phyloP scores from a whole-genome alignment of 1,284 basidiomycete genomes.

The Pulveroboletus sp. region DNA sequence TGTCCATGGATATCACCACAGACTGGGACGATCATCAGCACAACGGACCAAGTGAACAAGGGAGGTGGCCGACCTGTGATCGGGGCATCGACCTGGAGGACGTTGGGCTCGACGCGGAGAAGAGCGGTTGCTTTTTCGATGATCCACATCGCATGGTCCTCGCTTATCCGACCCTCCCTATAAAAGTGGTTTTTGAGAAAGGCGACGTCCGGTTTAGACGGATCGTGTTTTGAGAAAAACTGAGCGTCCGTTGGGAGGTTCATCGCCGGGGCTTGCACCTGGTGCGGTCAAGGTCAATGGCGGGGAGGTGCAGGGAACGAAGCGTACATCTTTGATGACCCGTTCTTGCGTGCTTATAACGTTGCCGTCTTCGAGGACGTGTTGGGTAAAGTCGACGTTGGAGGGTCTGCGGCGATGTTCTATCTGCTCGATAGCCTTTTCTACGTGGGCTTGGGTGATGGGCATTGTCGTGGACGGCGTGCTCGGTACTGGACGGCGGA shows the following conservation, averaged over 20 bases:
- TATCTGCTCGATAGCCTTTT: conserved; percentile 76
- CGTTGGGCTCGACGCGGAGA: conserved; percentile 77
- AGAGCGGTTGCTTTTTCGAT: conserved; percentile 79
- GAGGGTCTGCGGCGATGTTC: conserved; percentile 62
- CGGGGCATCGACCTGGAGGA: conserved; percentile 90
- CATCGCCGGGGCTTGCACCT: conserved; percentile 97
- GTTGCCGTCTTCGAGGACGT: conserved; percentile 86
- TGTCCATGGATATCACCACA: conserved; percentile 81
- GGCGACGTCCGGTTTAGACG: conserved; percentile 89
- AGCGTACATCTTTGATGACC: conserved; percentile 77
- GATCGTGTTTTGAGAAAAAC: conserved; percentile 86
- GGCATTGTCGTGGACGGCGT: conserved; percentile 36
- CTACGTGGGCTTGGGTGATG: conserved; percentile 55
- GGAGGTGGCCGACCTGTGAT: conserved; percentile 70
- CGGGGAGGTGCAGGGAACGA: conserved; percentile 4
- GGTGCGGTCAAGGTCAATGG: conserved; percentile 11
- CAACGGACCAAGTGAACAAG: neutral
- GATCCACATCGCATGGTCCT: conserved; percentile 90
- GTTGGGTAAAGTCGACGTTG: conserved; percentile 86
- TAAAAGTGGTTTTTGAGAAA: conserved; percentile 99
- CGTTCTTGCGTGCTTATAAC: conserved; percentile 85
- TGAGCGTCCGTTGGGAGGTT: conserved; percentile 88
- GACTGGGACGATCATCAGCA: conserved; percentile 48
- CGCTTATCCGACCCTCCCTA: conserved; percentile 88
- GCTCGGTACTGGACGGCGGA: conserved; percentile 6